Conservation (phyloP, 129 eudicot species). For the Artemisia tridentata region DNA sequence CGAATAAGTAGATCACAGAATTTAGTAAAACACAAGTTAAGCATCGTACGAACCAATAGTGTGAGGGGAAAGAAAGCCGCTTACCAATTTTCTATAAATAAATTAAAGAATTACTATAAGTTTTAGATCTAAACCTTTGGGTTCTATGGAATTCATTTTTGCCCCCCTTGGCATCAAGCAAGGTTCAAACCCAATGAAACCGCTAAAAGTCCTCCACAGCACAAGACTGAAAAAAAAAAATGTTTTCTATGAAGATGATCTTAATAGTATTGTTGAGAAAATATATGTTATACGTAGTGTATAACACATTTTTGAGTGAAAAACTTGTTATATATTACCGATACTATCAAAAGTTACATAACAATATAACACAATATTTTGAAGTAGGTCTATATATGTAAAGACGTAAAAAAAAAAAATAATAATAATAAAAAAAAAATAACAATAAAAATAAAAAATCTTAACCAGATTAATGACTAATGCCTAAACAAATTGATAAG, state of each 20-base stretch:
- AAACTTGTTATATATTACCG: no score
- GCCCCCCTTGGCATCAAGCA: background rate
- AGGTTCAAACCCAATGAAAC: background rate
- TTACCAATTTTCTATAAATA: slow-evolving; percentile 1
- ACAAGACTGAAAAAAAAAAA: background rate
- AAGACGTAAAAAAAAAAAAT: no score
- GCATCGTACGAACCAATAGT: slow-evolving; percentile 38
- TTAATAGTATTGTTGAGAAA: no score
- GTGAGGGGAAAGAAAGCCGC: slow-evolving; percentile 27
- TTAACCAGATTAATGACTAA: no score
- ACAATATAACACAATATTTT: no score
- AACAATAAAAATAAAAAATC: no score
- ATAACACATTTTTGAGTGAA: no score
- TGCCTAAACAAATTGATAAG: no score
- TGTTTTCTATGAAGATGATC: background rate
- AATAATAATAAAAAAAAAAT: no score
- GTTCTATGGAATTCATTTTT: background rate
- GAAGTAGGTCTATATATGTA: no score
- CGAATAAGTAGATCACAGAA: slow-evolving; percentile 22
- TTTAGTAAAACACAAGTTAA: slow-evolving; percentile 19
- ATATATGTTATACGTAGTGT: no score
- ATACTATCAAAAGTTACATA: no score
- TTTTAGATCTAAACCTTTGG: slow-evolving; percentile 18
- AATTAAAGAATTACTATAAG: background rate
- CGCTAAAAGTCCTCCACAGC: background rate